Conservation (phyloP, 1,139 yeast genomes). For the Starmera stellimalicola region DNA sequence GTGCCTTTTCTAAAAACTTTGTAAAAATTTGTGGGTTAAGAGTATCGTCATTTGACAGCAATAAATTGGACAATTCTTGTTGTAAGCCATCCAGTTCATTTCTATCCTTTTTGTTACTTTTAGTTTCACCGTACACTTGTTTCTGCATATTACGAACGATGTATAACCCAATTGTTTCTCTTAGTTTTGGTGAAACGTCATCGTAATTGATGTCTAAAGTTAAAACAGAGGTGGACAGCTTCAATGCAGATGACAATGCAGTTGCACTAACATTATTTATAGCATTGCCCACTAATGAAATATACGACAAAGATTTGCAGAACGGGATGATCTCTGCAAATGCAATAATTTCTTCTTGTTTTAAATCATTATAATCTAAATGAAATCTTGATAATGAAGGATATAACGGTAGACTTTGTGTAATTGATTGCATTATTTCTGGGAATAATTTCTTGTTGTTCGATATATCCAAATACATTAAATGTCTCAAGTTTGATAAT, state of each 20-base stretch:
- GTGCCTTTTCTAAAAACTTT: constrained; percentile 35
- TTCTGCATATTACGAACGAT: constrained; percentile 67
- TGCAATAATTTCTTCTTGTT: constrained; percentile 37
- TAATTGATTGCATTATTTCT: constrained; percentile 28
- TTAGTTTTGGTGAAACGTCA: constrained; percentile 35
- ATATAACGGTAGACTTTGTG: constrained; percentile 50
- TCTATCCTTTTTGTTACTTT: constrained; percentile 3
- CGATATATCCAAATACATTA: constrained; percentile 59
- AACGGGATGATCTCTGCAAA: constrained; percentile 55
- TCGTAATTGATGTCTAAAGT: constrained; percentile 57
- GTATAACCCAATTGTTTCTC: constrained; percentile 53
- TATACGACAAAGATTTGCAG: constrained; percentile 44
- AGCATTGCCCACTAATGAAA: constrained; percentile 53
- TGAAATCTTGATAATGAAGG: constrained; percentile 48
- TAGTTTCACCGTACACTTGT: constrained; percentile 14
- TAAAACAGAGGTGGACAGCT: constrained; percentile 44
- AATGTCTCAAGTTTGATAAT: constrained; percentile 38
- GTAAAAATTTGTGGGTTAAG: constrained; percentile 21
- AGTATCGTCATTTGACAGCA: constrained; percentile 20
- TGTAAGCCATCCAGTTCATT: constrained; percentile 21
- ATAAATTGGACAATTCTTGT: constrained; percentile 23
- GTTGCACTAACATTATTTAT: constrained; percentile 44
- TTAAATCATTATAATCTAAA: constrained; percentile 48
- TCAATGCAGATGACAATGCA: constrained; percentile 50
- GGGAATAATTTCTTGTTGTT: constrained; percentile 54